These are phyloP conservation scores for Penicillium pancosmium DNA, from an alignment of 495 filamentous ascomycete species.

Conservation along the genomic window DNA sequence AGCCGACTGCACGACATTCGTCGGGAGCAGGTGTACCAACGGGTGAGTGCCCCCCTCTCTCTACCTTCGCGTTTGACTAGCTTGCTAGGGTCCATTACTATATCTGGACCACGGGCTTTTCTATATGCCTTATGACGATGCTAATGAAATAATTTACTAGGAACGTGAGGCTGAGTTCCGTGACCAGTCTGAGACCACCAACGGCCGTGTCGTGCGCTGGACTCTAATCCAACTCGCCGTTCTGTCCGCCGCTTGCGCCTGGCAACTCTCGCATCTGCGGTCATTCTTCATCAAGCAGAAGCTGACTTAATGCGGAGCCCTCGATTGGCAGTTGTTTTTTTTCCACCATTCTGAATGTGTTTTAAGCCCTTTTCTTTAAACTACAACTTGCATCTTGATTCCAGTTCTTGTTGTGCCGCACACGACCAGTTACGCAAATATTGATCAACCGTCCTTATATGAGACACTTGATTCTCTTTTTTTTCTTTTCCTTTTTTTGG, in stretches of 20 bases:
- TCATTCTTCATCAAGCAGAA: slow-evolving; percentile 99
- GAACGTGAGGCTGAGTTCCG: slow-evolving; percentile 98
- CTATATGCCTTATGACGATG: neutral
- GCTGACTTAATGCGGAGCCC: slow-evolving; percentile 59
- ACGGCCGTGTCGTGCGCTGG: slow-evolving; percentile 92
- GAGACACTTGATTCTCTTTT: slow-evolving; percentile 2
- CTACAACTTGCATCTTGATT: slow-evolving; percentile 28
- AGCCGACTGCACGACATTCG: slow-evolving; percentile 84
- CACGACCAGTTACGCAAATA: slow-evolving; percentile 10
- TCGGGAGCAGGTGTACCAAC: slow-evolving; percentile 93
- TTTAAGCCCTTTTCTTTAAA: slow-evolving; percentile 20
- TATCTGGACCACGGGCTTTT: neutral
- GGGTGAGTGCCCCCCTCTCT: slow-evolving; percentile 58
- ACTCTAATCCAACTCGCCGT: slow-evolving; percentile 86
- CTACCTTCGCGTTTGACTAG: neutral
- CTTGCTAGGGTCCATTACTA: neutral
- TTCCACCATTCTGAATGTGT: slow-evolving; percentile 10
- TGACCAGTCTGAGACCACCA: slow-evolving; percentile 93
- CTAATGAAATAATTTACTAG: slow-evolving; percentile 44
- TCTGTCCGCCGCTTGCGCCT: slow-evolving; percentile 90
- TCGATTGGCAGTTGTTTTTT: neutral
- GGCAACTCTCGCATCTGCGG: slow-evolving; percentile 93
- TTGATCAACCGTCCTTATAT: neutral
- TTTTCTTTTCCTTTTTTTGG: neutral
- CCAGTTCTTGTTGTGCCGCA: slow-evolving; percentile 14